Conservation (phyloP, 2,329 filamentous ascomycete genomes). For the Ascochyta rabiei region DNA sequence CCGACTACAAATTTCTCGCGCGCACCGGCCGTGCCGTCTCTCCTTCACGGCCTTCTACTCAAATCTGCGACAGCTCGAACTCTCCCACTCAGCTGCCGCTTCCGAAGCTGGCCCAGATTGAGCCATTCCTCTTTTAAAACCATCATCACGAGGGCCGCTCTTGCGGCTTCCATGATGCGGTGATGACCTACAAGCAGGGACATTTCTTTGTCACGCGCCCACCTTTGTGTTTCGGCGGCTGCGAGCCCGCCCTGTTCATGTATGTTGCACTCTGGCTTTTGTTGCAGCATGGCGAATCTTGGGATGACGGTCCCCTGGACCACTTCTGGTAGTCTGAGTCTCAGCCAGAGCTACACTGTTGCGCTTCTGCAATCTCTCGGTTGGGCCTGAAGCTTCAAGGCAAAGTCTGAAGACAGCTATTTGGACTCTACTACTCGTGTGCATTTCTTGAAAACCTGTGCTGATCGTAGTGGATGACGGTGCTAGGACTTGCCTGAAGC, state of each 20-base stretch:
- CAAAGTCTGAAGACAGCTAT: slow-evolving; percentile 40
- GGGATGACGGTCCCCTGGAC: slow-evolving; percentile 45
- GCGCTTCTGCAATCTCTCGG: slow-evolving; percentile 39
- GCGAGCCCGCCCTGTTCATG: background rate
- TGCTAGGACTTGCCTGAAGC: background rate
- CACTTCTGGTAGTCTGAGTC: slow-evolving; percentile 50
- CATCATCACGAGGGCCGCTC: slow-evolving; percentile 75
- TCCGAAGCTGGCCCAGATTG: slow-evolving; percentile 74
- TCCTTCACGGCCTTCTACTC: slow-evolving; percentile 68
- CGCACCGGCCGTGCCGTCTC: slow-evolving; percentile 18
- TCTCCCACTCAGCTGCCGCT: slow-evolving; percentile 68
- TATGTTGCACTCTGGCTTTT: slow-evolving; percentile 12
- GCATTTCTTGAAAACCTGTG: background rate
- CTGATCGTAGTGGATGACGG: slow-evolving; percentile 1
- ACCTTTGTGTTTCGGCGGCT: slow-evolving; percentile 19
- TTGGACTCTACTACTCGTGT: too few species aligned
- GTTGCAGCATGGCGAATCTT: slow-evolving; percentile 15
- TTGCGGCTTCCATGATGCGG: slow-evolving; percentile 67
- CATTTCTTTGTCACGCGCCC: slow-evolving; percentile 51
- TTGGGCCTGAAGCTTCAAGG: slow-evolving; percentile 45
- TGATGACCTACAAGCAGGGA: slow-evolving; percentile 72
- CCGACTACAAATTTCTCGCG: slow-evolving; percentile 32
- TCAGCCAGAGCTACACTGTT: slow-evolving; percentile 45
- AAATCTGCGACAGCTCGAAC: slow-evolving; percentile 72
- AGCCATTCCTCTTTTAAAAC: slow-evolving; percentile 75